phyloP scores from a whole-genome alignment of 2,329 filamentous ascomycete genomes.

The Calonectria pseudoreteaudii region DNA sequence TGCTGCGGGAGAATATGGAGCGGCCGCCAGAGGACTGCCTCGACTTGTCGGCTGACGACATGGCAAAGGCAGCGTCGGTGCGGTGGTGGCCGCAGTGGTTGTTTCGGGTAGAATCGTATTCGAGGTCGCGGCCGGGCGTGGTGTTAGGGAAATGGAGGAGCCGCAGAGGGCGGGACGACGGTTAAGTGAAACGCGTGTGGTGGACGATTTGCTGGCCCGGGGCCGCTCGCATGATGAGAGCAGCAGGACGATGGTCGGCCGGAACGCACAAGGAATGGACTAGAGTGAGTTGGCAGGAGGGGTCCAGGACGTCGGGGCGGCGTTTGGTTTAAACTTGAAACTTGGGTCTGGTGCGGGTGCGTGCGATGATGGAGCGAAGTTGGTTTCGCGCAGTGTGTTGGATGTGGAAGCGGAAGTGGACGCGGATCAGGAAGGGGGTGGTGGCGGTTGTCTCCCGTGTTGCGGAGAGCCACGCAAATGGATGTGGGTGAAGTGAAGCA shows the following conservation, averaged over 20 bases:
- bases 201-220: constrained; percentile 49
- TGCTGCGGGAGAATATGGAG: constrained; percentile 90
- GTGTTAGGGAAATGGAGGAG: constrained; percentile 22
- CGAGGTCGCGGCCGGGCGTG: constrained; percentile 28
- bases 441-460: neutral
- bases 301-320: constrained; percentile 31
- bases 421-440: constrained; percentile 16
- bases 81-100: constrained; percentile 36
- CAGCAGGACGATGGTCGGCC: constrained; percentile 8
- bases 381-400: constrained; percentile 21
- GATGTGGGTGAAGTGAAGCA: constrained; percentile 52
- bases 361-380: constrained; percentile 24
- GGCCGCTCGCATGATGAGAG: constrained; percentile 55
- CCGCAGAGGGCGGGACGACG: constrained; percentile 12
- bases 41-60: constrained; percentile 79
- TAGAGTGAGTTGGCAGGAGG: constrained; percentile 22
- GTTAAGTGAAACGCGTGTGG: constrained; percentile 48
- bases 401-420: constrained; percentile 5
- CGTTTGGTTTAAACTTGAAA: constrained; percentile 35
- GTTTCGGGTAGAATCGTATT: constrained; percentile 36
- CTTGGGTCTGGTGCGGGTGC: constrained; percentile 25
- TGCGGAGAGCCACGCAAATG: constrained; percentile 21
- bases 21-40: constrained; percentile 81
- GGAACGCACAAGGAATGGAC: constrained; percentile 15
- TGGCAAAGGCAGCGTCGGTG: constrained; percentile 46